phyloP scores from a whole-genome alignment of 1,284 basidiomycete species.

The Melanopsichium pennsylvanicum region DNA sequence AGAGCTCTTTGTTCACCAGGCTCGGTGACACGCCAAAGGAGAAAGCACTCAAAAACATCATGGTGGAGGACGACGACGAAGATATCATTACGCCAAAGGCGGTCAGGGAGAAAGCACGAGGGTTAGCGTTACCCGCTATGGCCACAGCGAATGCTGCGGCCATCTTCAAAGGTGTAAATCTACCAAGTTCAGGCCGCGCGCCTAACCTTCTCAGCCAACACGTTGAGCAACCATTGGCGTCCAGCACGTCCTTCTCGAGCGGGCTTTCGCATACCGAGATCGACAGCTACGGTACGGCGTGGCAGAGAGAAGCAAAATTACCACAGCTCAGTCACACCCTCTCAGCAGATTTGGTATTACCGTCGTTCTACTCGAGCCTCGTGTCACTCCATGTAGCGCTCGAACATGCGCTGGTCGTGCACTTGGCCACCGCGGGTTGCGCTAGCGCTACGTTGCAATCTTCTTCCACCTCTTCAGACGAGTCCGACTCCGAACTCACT shows the following conservation, averaged over 20 bases:
- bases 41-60: slow-evolving; percentile 17
- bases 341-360: slow-evolving; percentile 42
- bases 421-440: slow-evolving; percentile 57
- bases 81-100: slow-evolving; percentile 32
- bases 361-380: slow-evolving; percentile 45
- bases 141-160: slow-evolving; percentile 40
- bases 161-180: slow-evolving; percentile 19
- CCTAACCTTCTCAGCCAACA: slow-evolving; percentile 1
- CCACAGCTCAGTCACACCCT: slow-evolving; percentile 21
- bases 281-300: not conserved
- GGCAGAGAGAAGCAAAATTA: slow-evolving; percentile 1
- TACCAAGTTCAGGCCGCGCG: slow-evolving; percentile 15
- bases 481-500: slow-evolving; percentile 5
- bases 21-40: slow-evolving; percentile 17
- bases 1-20: slow-evolving; percentile 19
- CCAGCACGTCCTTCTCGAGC: not conserved
- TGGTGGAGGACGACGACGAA: slow-evolving; percentile 39
- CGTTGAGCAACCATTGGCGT: not conserved
- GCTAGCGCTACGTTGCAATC: slow-evolving; percentile 39
- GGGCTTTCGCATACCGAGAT: slow-evolving; percentile 11
- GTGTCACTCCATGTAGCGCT: slow-evolving; percentile 52
- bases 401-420: slow-evolving; percentile 59
- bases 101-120: slow-evolving; percentile 37
- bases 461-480: slow-evolving; percentile 7
- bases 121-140: slow-evolving; percentile 23